Conservation (phyloP, 1,284 basidiomycete genomes). For the Trichosporon inkin region DNA sequence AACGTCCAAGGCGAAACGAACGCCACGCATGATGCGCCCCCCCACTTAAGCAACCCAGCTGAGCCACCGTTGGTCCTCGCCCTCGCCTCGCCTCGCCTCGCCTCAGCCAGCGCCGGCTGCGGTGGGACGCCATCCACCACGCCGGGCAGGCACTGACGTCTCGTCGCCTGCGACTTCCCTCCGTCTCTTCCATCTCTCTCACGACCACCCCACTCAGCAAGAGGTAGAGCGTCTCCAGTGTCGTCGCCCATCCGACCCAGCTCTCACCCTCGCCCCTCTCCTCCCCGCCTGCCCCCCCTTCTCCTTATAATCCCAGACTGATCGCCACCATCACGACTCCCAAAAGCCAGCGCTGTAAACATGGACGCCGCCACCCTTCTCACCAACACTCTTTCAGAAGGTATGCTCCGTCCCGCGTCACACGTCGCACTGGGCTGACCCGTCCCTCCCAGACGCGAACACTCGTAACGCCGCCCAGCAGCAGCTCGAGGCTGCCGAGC, state of each 20-base stretch:
- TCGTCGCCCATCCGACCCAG: background rate
- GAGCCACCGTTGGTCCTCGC: constrained; percentile 6
- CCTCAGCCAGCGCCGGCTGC: background rate
- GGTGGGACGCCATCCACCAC: background rate
- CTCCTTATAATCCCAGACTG: constrained; percentile 12
- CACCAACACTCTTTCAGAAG: constrained; percentile 80
- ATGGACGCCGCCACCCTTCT: constrained; percentile 89
- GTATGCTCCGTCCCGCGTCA: constrained; percentile 54
- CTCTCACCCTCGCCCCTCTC: constrained; percentile 2
- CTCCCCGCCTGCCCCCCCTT: background rate
- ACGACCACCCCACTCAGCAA: background rate
- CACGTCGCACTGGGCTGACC: constrained; percentile 20
- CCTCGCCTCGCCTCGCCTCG: background rate
- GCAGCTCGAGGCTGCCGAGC: constrained; percentile 76
- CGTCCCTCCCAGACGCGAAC: constrained; percentile 61
- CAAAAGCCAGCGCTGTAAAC: constrained; percentile 35
- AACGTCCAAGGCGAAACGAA: too few relatives aligned
- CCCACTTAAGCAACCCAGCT: background rate
- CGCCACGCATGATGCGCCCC: background rate
- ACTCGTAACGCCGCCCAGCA: constrained; percentile 83
- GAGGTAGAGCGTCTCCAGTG: constrained; percentile 1
- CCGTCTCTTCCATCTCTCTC: constrained; percentile 8
- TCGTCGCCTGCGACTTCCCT: constrained; percentile 5
- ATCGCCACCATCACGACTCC: constrained; percentile 5
- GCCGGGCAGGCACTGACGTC: background rate